Evolutionary conservation across 2,329 filamentous ascomycete species (phyloP), one percentile per base, ranked within the genome.

Genomic region (Eutypella sp.): DNA sequence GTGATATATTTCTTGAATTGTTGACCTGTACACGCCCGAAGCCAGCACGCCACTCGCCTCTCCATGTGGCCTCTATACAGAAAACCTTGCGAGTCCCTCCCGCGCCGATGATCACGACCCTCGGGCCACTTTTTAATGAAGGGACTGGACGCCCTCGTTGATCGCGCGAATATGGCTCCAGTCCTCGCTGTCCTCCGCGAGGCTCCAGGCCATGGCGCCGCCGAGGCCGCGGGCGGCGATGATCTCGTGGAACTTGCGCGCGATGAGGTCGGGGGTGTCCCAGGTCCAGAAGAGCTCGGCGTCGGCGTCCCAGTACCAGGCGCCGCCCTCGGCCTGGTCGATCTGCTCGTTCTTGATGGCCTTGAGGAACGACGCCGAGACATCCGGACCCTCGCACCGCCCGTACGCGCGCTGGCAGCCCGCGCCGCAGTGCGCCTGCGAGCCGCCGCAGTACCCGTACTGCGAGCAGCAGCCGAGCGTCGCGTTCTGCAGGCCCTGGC

Each of bases 171-270:
- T n/a, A n/a, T 34, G 31, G 31, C 15, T 34, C 8, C 7, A 34
- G 16, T 34, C 31, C 8, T 9, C 8, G 15, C 8, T 9, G 57
- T 89, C 85, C 64, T 89, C 84, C 2, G 83, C 85, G 47, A 89
- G 57, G 18, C 82, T 84, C 85, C 85, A 89, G 1, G 85, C 84
- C 73, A 89, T 87, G 1, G 86, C 79, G 9, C 86, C 85, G 1
- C 85, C 84, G 0, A 89, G 63, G 1, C 67, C 62, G 57, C 75
- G 71, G 27, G 68, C 67, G 13, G 67, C 62, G 3, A 87, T 70
- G 34, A 89, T 72, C 1, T 74, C 62, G 2, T 68, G 61, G 46
- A 87, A 78, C 66, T 89, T 89, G 41, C 67, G 67, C 16, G 60
- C 50, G 40, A 89, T 84, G 3, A 80, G 69, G 7, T 70, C 69